Conservation (phyloP, 768 basidiomycete species). For the Lactarius tabidus region DNA sequence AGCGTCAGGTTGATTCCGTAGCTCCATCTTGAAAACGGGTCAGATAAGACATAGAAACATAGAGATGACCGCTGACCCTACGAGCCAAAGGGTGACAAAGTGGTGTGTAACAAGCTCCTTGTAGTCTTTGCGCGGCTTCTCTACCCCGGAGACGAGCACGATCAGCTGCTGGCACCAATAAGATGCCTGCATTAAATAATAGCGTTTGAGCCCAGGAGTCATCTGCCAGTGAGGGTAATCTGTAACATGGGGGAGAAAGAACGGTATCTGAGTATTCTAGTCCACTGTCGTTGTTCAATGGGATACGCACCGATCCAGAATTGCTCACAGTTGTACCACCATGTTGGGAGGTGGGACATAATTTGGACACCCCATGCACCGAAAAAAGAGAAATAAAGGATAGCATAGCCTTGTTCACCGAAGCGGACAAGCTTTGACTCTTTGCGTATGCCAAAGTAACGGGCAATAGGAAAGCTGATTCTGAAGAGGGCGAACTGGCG, state of each 20-base stretch:
- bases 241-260: slow-evolving; percentile 33
- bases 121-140: slow-evolving; percentile 94
- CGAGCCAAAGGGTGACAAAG: slow-evolving; percentile 89
- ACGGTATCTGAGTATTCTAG: neutral
- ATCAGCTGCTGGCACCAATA: slow-evolving; percentile 96
- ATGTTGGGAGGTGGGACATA: slow-evolving; percentile 77
- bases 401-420: slow-evolving; percentile 86
- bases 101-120: slow-evolving; percentile 86
- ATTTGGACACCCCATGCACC: slow-evolving; percentile 74
- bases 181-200: slow-evolving; percentile 89
- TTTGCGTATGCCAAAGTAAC: slow-evolving; percentile 63
- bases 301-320: slow-evolving; percentile 73
- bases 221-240: slow-evolving; percentile 91
- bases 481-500: slow-evolving; percentile 70
- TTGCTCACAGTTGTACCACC: slow-evolving; percentile 77
- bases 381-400: slow-evolving; percentile 71
- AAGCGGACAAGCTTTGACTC: slow-evolving; percentile 73
- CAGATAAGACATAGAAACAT: neutral
- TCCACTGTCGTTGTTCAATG: neutral
- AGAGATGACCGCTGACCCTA: slow-evolving; percentile 55
- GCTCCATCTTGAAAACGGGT: slow-evolving; percentile 60
- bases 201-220: slow-evolving; percentile 77
- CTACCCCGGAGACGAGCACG: slow-evolving; percentile 76
- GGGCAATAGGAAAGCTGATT: slow-evolving; percentile 63
- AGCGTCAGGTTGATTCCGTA: slow-evolving; percentile 74